Conservation (phyloP, 2,329 filamentous ascomycete genomes). For the Tympanopsis confertula region DNA sequence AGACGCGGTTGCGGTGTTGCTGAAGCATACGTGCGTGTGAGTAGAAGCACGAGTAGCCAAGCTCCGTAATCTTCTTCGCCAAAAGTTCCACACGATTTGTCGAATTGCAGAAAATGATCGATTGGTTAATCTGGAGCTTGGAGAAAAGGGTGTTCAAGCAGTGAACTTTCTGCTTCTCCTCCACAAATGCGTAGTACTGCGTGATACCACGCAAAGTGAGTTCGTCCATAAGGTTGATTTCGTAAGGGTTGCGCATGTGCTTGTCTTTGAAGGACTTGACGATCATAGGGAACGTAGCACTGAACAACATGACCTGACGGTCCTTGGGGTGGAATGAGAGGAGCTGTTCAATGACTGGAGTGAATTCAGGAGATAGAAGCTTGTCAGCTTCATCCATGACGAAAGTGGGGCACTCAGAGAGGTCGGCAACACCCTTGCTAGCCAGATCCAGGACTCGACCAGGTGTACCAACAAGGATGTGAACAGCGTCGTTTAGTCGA, state of each 20-base stretch:
- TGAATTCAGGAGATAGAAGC: slow-evolving; percentile 91
- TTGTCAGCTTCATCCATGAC: slow-evolving; percentile 99
- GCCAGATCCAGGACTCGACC: slow-evolving; percentile 92
- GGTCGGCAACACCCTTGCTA: slow-evolving; percentile 89
- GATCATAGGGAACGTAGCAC: slow-evolving; percentile 90
- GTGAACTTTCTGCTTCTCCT: slow-evolving; percentile 98
- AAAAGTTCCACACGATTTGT: slow-evolving; percentile 95
- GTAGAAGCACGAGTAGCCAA: slow-evolving; percentile 99
- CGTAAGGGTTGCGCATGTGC: slow-evolving; percentile 91
- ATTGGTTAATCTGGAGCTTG: slow-evolving; percentile 98
- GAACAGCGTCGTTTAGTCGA: slow-evolving; percentile 82
- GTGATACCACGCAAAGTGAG: slow-evolving; percentile 95
- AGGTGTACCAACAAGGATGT: slow-evolving; percentile 94
- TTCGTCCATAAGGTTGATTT: slow-evolving; percentile 99
- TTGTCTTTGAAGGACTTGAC: slow-evolving; percentile 98
- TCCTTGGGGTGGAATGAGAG: slow-evolving; percentile 93
- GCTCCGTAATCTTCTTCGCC: slow-evolving; percentile 97
- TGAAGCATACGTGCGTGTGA: slow-evolving; percentile 98
- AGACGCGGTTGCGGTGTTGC: slow-evolving; percentile 91
- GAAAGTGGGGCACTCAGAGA: slow-evolving; percentile 93
- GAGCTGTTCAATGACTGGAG: slow-evolving; percentile 90
- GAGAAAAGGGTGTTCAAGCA: slow-evolving; percentile 98
- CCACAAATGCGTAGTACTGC: slow-evolving; percentile 97
- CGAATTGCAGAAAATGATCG: slow-evolving; percentile 99
- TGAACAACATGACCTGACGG: slow-evolving; percentile 98